Base-by-base conservation (phyloP, 352 stramenopile species). In the Phytophthora cryptogea region DNA sequence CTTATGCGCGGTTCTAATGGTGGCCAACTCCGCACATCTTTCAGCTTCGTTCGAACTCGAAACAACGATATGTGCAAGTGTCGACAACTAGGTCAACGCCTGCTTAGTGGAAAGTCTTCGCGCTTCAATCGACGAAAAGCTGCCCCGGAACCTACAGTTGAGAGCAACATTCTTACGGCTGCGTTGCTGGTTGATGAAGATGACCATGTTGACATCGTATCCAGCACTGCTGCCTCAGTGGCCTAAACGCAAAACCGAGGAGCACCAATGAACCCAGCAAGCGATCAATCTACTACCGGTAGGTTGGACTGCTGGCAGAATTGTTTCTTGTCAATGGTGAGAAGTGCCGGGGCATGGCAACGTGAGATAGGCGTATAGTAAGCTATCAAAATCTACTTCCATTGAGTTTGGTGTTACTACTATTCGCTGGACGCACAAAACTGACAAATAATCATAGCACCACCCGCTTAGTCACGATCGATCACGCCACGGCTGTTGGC, bases 401-500 rank as follows among this genome's bases (percentile, higher is more conserved):
- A 31, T 56, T 53, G 23, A 41, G 35, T 16, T 41, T 56, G 51
- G 26, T 45, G 33, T 28, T 40, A 17, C 26, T 14, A 45, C 32
- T 28, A 63, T 23, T 23, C 20, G 20, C 20, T 23, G 2, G 20
- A 23, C 20, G 20, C 20, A 49, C 49, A 59, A 60, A 54, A 54
- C 49, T 39, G 48, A 9, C 16, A 42, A 43, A 13, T 26, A 55
- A 36, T 36, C 28, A 14, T 26, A 45, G 46, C 27, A 43, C 26
- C 40, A 35, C 35, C 8, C 10, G 26, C 11, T 54, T 88, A 90
- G 58, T 95, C 86, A n/a, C 86, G 86, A 54, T 95, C 86, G 59
- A 95, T 95, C 5, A 92, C 80, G 8, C 86, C 86, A 8, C 79
- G 78, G 52, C 86, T 95, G 43, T 93, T 95, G 26, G 68, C 74